Evolutionary conservation across 164 flowering plant genomes (phyloP), one percentile per base, ranked within the genome.

Genomic region (Chimonanthus praecox): DNA sequence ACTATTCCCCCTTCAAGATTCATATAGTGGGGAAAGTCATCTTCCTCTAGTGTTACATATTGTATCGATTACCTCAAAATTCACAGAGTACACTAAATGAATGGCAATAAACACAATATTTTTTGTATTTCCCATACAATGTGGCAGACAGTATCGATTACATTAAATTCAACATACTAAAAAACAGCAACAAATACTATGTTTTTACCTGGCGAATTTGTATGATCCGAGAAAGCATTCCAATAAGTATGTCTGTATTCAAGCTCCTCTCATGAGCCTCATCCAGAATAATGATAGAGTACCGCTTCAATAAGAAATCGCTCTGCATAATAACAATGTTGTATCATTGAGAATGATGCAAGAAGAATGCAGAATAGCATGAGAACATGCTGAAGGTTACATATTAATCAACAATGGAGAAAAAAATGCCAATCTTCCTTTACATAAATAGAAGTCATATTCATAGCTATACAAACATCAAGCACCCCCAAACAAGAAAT

Each of bases 241-340:
- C 99, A 76, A 90, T 88, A 51, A 94, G 96, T 69, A 96, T 96
- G 80, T 96, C 99, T 43, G 98, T 96, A 79, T 94, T 92, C 87
- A 96, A 76, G 86, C 98, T 94, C 76, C 99, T 88, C 80, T 94
- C 98, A 82, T 96, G 99, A 80, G 97, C 99, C 84, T 96, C 99
- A 78, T 96, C 99, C 75, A 96, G 85, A 75, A 96, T 83, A 71
- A 94, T 79, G 62, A 91, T 86, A 7, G 99, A 92, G 80, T 94
- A 96, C 5, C 84, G 88, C 77, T 74, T 94, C 80, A 96, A 76
- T 61, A 84, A 78, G 83, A 94, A 82, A 83, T 96, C 97, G 85
- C 79, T 85, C 97, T 96, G 90, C 84, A 86, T 2, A 67, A 78
- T 33, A 77, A 82, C 18, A 47, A 21, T 18, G 11, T 33, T 6